phyloP scores from a whole-genome alignment of 192 early-diverging fungal genomes.

The Mortierella claussenii region DNA sequence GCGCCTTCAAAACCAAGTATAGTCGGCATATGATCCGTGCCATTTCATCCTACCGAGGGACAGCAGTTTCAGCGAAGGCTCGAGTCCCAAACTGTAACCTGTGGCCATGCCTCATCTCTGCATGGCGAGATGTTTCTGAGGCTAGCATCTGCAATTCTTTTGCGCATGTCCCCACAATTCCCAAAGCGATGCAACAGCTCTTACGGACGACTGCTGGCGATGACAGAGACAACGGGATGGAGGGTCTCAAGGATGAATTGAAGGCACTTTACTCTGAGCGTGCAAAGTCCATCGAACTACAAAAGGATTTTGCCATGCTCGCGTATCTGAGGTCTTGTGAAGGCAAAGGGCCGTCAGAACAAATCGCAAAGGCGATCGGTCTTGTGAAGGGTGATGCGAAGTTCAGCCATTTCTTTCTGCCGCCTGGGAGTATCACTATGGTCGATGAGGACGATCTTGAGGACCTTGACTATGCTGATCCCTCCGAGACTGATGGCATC shows the following conservation, averaged over 20 bases:
- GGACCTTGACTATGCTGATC: too few relatives aligned
- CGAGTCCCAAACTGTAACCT: slow-evolving; percentile 1
- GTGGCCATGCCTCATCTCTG: background rate
- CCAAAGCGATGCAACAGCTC: background rate
- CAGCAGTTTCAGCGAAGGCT: too few relatives aligned
- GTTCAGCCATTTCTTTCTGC: too few relatives aligned
- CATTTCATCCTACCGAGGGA: too few relatives aligned
- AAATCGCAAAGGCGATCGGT: too few relatives aligned
- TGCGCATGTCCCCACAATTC: slow-evolving; percentile 2
- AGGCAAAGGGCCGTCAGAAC: too few relatives aligned
- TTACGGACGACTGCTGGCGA: background rate
- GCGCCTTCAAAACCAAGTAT: slow-evolving; percentile 6
- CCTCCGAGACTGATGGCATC: too few relatives aligned
- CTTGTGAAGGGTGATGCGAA: too few relatives aligned
- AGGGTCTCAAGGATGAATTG: slow-evolving; percentile 1
- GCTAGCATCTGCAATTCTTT: slow-evolving; percentile 5
- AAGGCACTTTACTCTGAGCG: background rate
- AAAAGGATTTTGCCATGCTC: background rate
- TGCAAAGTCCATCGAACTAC: background rate
- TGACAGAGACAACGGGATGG: slow-evolving; percentile 1
- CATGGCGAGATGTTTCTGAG: background rate
- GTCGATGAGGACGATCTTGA: too few relatives aligned
- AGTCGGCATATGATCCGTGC: too few relatives aligned
- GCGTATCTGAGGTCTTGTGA: background rate
- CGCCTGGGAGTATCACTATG: too few relatives aligned